Percentiles rank a stretch among this genome's conserved stretches.
Evolutionary conservation across 2,329 filamentous ascomycete genomes (phyloP).

Genomic region (Alternaria sp.): DNA sequence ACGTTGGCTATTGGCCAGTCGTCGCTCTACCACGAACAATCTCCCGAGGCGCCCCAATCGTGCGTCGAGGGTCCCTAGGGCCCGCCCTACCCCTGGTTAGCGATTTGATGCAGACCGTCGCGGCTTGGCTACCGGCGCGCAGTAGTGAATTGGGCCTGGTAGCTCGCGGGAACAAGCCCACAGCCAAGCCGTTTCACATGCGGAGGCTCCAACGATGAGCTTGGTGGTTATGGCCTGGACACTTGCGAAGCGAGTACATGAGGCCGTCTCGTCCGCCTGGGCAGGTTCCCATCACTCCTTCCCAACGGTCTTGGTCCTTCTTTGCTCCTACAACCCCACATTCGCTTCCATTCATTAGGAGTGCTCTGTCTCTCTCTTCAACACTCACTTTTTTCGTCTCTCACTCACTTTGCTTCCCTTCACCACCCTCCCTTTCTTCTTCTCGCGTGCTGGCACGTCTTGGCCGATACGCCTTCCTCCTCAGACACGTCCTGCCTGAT

Average conservation of each 20-base stretch:
- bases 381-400: constrained; percentile 19
- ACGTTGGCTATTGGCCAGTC: background rate
- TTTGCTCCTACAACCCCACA: constrained; percentile 23
- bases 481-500: constrained; percentile 29
- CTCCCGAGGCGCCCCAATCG: constrained; percentile 25
- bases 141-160: constrained; percentile 32
- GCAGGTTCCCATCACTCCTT: constrained; percentile 5
- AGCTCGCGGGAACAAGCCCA: constrained; percentile 33
- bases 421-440: constrained; percentile 19
- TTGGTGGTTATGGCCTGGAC: constrained; percentile 37
- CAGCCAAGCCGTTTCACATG: constrained; percentile 48
- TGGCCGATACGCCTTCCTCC: constrained; percentile 40
- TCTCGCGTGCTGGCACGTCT: constrained; percentile 48
- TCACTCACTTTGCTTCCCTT: constrained; percentile 16
- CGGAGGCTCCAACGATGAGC: constrained; percentile 37
- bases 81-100: background rate
- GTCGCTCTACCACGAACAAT: constrained; percentile 17
- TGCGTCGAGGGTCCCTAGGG: constrained; percentile 7
- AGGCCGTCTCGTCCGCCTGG: constrained; percentile 25
- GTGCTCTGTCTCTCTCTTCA: constrained; percentile 20
- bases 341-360: constrained; percentile 41
- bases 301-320: constrained; percentile 24
- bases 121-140: constrained; percentile 30
- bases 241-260: constrained; percentile 38
- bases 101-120: background rate